Percentiles rank a stretch among this genome's conserved stretches.
phyloP scores from a whole-genome alignment of 805 yeast species.

The Debaryomyces prosopidis region DNA sequence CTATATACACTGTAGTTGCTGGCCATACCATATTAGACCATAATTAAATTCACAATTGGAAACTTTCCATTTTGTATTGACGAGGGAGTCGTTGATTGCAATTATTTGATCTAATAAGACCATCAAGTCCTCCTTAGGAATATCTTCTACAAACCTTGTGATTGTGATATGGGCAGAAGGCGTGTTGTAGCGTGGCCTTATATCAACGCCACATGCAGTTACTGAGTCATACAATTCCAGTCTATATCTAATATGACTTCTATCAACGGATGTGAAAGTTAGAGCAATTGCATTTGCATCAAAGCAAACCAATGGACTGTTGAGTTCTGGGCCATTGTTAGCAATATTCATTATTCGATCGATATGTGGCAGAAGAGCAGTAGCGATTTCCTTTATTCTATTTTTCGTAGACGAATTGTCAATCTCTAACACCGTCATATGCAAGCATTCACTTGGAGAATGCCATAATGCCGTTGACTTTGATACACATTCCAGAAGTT shows the following conservation, averaged over 20 bases:
- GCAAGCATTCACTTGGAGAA: not conserved
- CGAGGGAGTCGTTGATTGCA: not conserved
- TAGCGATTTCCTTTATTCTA: not conserved
- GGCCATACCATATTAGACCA: conserved; percentile 2
- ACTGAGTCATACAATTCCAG: not conserved
- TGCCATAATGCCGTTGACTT: not conserved
- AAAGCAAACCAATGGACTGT: not conserved
- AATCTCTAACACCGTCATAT: conserved; percentile 1
- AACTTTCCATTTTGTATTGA: not conserved
- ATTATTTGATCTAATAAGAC: not conserved
- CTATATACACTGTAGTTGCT: not conserved
- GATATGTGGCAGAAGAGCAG: not conserved
- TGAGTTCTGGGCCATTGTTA: not conserved
- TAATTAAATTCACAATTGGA: conserved; percentile 1
- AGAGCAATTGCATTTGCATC: conserved; percentile 4
- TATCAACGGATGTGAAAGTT: not conserved
- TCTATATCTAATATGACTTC: not conserved
- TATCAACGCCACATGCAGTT: not conserved
- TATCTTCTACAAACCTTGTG: not conserved
- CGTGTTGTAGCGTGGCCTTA: not conserved
- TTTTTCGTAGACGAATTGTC: not conserved
- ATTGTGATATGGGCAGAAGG: conserved; percentile 3
- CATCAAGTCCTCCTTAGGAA: not conserved
- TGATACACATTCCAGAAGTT: not conserved
- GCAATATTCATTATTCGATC: not conserved